A percentile compares a stretch with the other conserved stretches of the same genome.
Conservation (phyloP, 768 basidiomycete species). For the Suillus variegatus region DNA sequence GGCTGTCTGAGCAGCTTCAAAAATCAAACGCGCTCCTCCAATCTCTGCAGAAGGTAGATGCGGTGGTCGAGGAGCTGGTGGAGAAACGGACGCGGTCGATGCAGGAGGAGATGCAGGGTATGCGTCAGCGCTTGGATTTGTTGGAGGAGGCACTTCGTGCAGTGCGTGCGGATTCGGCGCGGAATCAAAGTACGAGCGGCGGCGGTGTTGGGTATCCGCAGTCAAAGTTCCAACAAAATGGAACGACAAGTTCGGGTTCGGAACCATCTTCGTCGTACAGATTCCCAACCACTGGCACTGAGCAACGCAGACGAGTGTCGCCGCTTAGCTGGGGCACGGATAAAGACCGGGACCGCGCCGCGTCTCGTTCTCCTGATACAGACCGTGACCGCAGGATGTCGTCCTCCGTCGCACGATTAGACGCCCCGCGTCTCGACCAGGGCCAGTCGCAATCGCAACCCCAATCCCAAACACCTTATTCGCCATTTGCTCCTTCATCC, state of each 20-base stretch:
- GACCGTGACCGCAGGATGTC: constrained; percentile 48
- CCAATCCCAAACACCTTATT: constrained; percentile 13
- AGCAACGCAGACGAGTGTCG: constrained; percentile 33
- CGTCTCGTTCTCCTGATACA: constrained; percentile 48
- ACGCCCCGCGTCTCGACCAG: constrained; percentile 34
- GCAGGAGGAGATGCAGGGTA: constrained; percentile 58
- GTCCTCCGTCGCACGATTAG: constrained; percentile 49
- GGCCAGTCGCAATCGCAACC: constrained; percentile 2
- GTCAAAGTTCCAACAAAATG: constrained; percentile 39
- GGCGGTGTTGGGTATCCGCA: constrained; percentile 21
- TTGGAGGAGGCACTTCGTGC: constrained; percentile 51
- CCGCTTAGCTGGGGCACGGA: constrained; percentile 45
- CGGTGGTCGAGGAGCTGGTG: constrained; percentile 58
- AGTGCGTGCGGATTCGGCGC: constrained; percentile 25
- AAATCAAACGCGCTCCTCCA: constrained; percentile 58
- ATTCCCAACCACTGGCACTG: constrained; percentile 44
- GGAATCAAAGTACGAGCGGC: constrained; percentile 14
- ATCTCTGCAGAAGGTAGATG: constrained; percentile 57
- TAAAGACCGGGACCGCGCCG: constrained; percentile 30
- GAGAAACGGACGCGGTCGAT: constrained; percentile 61
- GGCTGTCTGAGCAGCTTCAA: constrained; percentile 74
- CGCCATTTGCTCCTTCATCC: constrained; percentile 18
- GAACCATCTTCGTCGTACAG: constrained; percentile 43
- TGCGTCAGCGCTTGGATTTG: constrained; percentile 68
- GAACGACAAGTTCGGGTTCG: constrained; percentile 26